Conservation (phyloP, 2,329 filamentous ascomycete genomes). For the Phialophora macrospora region DNA sequence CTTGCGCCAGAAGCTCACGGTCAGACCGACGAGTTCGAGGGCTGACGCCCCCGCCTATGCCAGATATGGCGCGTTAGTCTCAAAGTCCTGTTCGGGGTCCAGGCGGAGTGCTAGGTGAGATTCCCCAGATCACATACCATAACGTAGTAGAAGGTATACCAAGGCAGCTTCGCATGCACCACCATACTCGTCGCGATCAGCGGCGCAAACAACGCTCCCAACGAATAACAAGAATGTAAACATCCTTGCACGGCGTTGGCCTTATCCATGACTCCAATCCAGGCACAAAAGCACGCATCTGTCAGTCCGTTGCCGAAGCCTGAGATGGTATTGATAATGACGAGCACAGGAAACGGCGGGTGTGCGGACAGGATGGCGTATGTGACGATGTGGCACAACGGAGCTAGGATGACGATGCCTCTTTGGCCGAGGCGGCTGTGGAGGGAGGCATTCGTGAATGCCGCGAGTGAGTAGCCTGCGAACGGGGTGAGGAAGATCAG, state of each 20-base stretch:
- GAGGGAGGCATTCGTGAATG: conserved; percentile 51
- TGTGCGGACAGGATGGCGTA: conserved; percentile 47
- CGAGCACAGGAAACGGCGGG: conserved; percentile 51
- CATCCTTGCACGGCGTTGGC: conserved; percentile 76
- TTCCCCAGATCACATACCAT: conserved; percentile 50
- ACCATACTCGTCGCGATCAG: conserved; percentile 74
- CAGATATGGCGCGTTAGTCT: background rate
- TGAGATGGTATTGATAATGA: conserved; percentile 48
- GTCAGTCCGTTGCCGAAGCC: conserved; percentile 51
- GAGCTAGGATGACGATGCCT: conserved; percentile 69
- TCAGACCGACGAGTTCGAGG: conserved; percentile 60
- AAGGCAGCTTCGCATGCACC: conserved; percentile 62
- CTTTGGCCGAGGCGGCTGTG: conserved; percentile 64
- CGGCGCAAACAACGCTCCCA: conserved; percentile 70
- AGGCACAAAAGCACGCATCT: conserved; percentile 64
- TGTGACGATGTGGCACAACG: conserved; percentile 47
- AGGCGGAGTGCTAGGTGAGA: background rate
- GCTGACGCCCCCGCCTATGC: conserved; percentile 57
- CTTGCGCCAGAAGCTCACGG: conserved; percentile 66
- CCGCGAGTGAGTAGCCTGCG: conserved; percentile 54
- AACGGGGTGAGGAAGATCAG: conserved; percentile 57
- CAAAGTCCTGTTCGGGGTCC: background rate
- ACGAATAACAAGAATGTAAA: conserved; percentile 72
- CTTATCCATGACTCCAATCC: conserved; percentile 72
- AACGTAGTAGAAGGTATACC: conserved; percentile 75